Conservation (phyloP, 176 grass and related monocot species). For the Cenchrus fungigraminus region DNA sequence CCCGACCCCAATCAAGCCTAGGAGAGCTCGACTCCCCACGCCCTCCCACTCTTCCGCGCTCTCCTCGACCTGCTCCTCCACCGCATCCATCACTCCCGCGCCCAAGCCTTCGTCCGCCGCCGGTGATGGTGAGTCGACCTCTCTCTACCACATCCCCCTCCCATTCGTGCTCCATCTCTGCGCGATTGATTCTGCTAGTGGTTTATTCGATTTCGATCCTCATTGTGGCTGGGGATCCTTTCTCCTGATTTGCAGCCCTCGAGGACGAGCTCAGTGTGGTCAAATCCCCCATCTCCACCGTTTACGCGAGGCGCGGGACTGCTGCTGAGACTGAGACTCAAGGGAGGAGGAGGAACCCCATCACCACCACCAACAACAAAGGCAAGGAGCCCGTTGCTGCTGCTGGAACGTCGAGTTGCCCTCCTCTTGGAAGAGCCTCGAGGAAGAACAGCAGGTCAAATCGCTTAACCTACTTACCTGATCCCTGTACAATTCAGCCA, state of each 20-base stretch:
- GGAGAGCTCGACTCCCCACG: background rate
- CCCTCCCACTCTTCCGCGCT: background rate
- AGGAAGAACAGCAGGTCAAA: constrained; percentile 15
- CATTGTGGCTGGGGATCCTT: background rate
- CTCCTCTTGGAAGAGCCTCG: background rate
- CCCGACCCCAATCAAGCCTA: constrained; percentile 1
- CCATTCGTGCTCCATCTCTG: background rate
- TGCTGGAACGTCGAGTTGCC: background rate
- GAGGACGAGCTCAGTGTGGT: background rate
- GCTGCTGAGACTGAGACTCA: background rate
- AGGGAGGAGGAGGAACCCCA: background rate
- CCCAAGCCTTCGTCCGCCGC: constrained; percentile 28
- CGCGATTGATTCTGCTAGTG: too few relatives aligned
- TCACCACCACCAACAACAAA: background rate
- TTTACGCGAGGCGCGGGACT: constrained; percentile 38
- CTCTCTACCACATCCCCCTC: background rate
- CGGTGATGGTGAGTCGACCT: background rate
- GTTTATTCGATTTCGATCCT: too few relatives aligned
- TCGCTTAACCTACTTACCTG: background rate
- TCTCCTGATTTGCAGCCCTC: constrained; percentile 2
- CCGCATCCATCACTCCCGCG: constrained; percentile 20
- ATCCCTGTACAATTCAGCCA: background rate
- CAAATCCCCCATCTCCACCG: constrained; percentile 44
- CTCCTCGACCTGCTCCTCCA: constrained; percentile 6
- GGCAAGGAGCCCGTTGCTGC: background rate